Base-by-base conservation (phyloP, 164 flowering plant species). In the Warburgia ugandensis region DNA sequence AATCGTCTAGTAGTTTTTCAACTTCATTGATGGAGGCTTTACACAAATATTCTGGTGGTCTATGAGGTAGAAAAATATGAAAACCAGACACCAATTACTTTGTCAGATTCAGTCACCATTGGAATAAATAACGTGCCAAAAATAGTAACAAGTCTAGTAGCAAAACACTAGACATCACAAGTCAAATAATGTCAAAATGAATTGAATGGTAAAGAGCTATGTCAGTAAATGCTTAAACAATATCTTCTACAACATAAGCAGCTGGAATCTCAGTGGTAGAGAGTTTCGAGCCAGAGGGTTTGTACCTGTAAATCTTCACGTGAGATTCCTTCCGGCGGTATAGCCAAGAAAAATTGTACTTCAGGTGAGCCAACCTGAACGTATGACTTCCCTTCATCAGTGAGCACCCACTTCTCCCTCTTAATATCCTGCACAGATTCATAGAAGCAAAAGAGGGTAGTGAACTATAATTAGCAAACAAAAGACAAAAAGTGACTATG, bases 311-410 rank as follows among this genome's bases (percentile, higher is more conserved):
- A 58, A 51, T 78, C 84, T 37, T 73, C 76, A 10, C 55, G 70
- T 3, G 86, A 55, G 26, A 84, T 86, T 39, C 99, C 99, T 70
- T 82, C 92, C 0, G 79, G 74, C 2, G 96, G 97, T 28, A 89
- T 69, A 10, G 92, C 94, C 36, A 43, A 47, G 65, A 89, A 79
- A 2, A 89, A 54, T 31, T 78, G 94, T 32, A 78, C 62, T 57
- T 92, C 99, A 6, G 97, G 95, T 25, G 99, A 80, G 33, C 97
- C 97, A 8, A 60, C 52, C 3, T 52, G 74, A 22, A 87, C 69
- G 55, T 88, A 92, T 12, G 52, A 52, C 40, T 69, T 70, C 0
- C 94, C 99, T 59, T 92, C 99, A 25, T 79, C 77, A 3, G 87
- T 84, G 3, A 92, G 80, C 30, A 76, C 80, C 94, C 91, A 92